Evolutionary conservation across 805 yeast species (phyloP), one percentile per base, ranked within the genome.

Genomic region (Wickerhamiella sorbophila): DNA sequence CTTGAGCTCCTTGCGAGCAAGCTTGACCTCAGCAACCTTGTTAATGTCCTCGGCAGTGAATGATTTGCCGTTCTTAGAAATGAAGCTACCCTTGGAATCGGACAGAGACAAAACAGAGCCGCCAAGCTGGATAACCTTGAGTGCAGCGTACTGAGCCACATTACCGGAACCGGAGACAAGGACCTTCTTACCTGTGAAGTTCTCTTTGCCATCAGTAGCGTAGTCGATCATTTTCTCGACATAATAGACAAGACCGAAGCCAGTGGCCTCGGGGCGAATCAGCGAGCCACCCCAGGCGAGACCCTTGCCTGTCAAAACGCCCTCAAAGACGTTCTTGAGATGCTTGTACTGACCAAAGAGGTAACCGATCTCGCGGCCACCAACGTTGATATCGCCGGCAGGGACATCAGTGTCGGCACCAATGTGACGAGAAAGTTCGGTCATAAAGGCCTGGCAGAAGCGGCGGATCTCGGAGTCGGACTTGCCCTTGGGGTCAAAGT

Each of bases 201-300:
- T 65, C 71, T 86, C 95, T 67, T 80, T 77, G 65, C 95, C 95
- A 52, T 73, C 64, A 48, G 93, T 71, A 51, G 95, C 95, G 65
- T 78, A 77, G 69, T 84, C 91, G 65, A 88, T 84, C 95, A 88
- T 88, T 71, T 88, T 85, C 70, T 86, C 94, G 52, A 87, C 93
- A 72, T 83, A 88, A 79, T 88, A 88, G 51, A 88, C 88, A 46
- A 83, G 70, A 70, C 98, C 98, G 74, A 79, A 88, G 66, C 98
- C 98, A 49, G 98, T 88, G 52, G 98, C 98, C 76, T 88, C 98
- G 52, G 97, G 95, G 70, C 98, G 82, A 69, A 88, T 87, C 64
- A 88, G 74, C 58, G 97, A 88, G 59, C 97, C 98, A 75, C 98
- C 98, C 95, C 96, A 91, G 63, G 80, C 70, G 60, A 87, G 73